Evolutionary conservation across 139 green algal species (phyloP).

Genomic region (Spirogloea muscicola): DNA sequence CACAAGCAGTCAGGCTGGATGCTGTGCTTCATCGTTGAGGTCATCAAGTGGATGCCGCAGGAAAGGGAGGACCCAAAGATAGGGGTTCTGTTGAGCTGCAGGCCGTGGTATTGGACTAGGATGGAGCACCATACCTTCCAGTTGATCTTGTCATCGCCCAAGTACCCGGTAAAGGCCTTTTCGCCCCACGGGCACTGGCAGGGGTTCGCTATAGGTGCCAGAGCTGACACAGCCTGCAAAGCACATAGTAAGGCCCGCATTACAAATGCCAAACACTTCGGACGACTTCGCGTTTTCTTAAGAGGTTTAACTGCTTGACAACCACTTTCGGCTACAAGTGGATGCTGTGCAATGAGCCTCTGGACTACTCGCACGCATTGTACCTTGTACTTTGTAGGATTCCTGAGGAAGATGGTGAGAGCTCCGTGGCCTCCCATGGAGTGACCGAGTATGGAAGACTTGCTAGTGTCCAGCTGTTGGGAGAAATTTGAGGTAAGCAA

Average conservation of each 20-base stretch:
- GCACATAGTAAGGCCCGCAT: no score
- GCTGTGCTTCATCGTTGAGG: no score
- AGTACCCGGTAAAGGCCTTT: conserved; percentile 84
- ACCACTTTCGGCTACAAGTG: no score
- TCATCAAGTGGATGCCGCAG: no score
- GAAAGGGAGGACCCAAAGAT: no score
- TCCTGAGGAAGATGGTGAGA: conserved; percentile 78
- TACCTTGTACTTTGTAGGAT: conserved; percentile 66
- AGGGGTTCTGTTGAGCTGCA: no score
- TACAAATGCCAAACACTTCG: no score
- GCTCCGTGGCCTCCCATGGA: conserved; percentile 89
- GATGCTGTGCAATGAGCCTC: no score
- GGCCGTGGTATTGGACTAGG: no score
- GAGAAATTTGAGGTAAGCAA: conserved; percentile 50
- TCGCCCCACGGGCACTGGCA: conserved; percentile 78
- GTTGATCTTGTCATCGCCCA: conserved; percentile 58
- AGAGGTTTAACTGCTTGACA: no score
- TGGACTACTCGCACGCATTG: not conserved
- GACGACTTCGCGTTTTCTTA: no score
- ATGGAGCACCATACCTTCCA: conserved; percentile 34
- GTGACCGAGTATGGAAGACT: conserved; percentile 68
- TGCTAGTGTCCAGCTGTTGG: conserved; percentile 54
- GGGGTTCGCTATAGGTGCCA: conserved; percentile 88
- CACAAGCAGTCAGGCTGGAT: no score
- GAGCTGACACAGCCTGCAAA: conserved; percentile 73